Conservation (phyloP, 805 yeast species). For the Trichomonascus vanleenenianus region DNA sequence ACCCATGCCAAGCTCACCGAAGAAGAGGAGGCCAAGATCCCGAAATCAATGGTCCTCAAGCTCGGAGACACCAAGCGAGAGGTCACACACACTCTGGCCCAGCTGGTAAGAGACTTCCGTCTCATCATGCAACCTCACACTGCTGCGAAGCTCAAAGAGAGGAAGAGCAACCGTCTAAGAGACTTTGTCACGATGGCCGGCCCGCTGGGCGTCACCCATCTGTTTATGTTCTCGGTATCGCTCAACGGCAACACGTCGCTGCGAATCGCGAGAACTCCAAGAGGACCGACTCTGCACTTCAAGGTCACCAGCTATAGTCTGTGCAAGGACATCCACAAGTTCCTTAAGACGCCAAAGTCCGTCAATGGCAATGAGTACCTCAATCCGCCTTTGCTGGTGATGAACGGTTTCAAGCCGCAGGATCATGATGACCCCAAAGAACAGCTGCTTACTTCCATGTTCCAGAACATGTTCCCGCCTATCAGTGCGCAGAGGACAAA, state of each 20-base stretch:
- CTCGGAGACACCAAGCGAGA: slow-evolving; percentile 57
- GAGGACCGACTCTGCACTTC: slow-evolving; percentile 91
- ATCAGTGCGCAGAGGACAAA: slow-evolving; percentile 78
- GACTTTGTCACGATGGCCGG: slow-evolving; percentile 99
- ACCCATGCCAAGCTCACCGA: slow-evolving; percentile 65
- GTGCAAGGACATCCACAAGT: slow-evolving; percentile 66
- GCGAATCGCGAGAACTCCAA: slow-evolving; percentile 78
- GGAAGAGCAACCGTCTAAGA: slow-evolving; percentile 78
- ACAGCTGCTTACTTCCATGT: slow-evolving; percentile 75
- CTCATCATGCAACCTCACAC: slow-evolving; percentile 95
- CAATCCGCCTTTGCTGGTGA: slow-evolving; percentile 82
- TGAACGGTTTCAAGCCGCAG: slow-evolving; percentile 79
- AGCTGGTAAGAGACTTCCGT: slow-evolving; percentile 81
- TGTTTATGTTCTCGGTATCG: slow-evolving; percentile 79
- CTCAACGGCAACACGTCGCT: slow-evolving; percentile 73
- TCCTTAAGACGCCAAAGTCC: slow-evolving; percentile 73
- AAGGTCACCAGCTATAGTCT: slow-evolving; percentile 69
- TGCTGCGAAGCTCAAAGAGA: slow-evolving; percentile 77
- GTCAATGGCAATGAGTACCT: slow-evolving; percentile 50
- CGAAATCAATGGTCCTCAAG: slow-evolving; percentile 90
- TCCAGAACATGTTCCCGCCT: slow-evolving; percentile 95
- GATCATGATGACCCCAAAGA: slow-evolving; percentile 53
- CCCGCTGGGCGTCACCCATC: slow-evolving; percentile 85
- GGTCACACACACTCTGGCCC: slow-evolving; percentile 73
- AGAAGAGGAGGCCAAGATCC: slow-evolving; percentile 66